Evolutionary conservation across 129 eudicot genomes (phyloP), one percentile per base, ranked within the genome.

Genomic region (Flaveria bidentis): DNA sequence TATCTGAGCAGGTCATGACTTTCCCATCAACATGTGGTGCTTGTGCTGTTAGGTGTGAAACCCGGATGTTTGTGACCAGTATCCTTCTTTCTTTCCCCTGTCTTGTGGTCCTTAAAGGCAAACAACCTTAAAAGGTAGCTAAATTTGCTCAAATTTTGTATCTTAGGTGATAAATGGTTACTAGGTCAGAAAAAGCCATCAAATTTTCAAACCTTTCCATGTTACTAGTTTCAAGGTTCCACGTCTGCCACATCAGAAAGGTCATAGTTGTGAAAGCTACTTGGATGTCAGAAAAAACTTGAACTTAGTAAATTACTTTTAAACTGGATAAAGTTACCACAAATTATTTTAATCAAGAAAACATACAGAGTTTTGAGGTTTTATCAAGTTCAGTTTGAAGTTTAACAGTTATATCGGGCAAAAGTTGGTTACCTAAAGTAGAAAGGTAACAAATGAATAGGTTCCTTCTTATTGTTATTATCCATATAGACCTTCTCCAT

Each of bases 11-110:
- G 99, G 99, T 91, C 81, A 91, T 94, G 99, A 87, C 89, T 16
- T 91, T 94, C 71, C 99, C 99, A 69, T 70, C 96, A 71, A 94
- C 97, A 33, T 94, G 99, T 73, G 99, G 99, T 58, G 89, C 93
- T 71, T 94, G 99, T 83, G 87, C 93, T 51, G 72, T 81, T 57
- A 84, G 75, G 69, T 88, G 99, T 58, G 99, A 88, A 81, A 91
- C 97, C 67, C 85, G 97, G 61, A 91, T 94, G 99, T 94, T 84
- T 69, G 90, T 94, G 20, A 94, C 97, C 16, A 89, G 96, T 94
- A 94, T 94, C 99, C 99, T 87, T 33, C 68, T 44, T 20, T 50
- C 14, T 71, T 57, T 10, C 51, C 30, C 53, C 62, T 50, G 5
- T 81, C 42, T 45, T 56, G 23, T 17, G 63, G 20, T 47, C 14